Evolutionary conservation across 257 asterid species (phyloP).

Genomic region (Fraxinus pennsylvanica): DNA sequence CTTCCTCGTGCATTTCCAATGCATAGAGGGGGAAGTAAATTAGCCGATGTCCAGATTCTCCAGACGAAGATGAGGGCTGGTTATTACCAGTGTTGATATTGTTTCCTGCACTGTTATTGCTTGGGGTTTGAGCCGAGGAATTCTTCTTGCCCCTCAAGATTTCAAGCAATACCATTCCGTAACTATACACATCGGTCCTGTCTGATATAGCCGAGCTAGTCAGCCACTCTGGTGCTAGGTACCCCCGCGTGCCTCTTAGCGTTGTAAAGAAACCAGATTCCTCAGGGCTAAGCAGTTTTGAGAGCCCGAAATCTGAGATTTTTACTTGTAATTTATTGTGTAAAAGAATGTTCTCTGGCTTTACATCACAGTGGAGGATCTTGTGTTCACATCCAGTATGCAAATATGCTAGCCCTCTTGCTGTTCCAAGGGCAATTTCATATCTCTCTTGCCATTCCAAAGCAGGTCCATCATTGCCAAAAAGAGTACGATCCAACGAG

Average conservation of each 20-base stretch:
- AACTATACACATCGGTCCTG: slow-evolving; percentile 78
- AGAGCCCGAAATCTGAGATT: slow-evolving; percentile 86
- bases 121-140: slow-evolving; percentile 46
- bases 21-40: slow-evolving; percentile 72
- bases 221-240: slow-evolving; percentile 85
- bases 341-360: slow-evolving; percentile 83
- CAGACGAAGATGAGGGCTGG: slow-evolving; percentile 35
- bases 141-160: slow-evolving; percentile 74
- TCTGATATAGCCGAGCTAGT: slow-evolving; percentile 78
- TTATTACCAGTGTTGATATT: slow-evolving; percentile 26
- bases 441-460: slow-evolving; percentile 66
- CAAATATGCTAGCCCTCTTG: slow-evolving; percentile 75
- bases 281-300: slow-evolving; percentile 71
- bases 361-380: slow-evolving; percentile 85
- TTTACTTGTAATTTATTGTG: slow-evolving; percentile 64
- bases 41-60: slow-evolving; percentile 29
- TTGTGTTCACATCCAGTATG: slow-evolving; percentile 75
- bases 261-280: slow-evolving; percentile 71
- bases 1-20: slow-evolving; percentile 73
- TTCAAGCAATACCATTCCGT: slow-evolving; percentile 78
- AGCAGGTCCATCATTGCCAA: slow-evolving; percentile 44
- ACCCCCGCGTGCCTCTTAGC: slow-evolving; percentile 81
- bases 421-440: slow-evolving; percentile 79
- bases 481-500: slow-evolving; percentile 69
- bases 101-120: slow-evolving; percentile 34